A percentile compares a stretch with the other conserved stretches of the same genome.
Evolutionary conservation across 2,329 filamentous ascomycete genomes (phyloP).

Genomic region (Fusarium tupiense): DNA sequence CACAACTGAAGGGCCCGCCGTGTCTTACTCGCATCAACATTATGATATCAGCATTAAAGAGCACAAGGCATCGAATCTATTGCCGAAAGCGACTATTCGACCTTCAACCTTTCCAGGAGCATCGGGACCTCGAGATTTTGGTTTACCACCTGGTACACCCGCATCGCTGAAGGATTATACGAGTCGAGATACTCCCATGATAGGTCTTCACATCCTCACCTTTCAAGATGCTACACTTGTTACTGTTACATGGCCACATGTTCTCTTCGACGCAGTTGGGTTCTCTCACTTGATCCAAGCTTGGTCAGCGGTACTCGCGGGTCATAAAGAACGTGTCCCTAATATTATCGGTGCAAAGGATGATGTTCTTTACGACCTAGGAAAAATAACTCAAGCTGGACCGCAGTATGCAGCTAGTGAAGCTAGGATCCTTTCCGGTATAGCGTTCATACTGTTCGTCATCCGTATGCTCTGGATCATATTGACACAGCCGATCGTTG

Average conservation of each 20-base stretch:
- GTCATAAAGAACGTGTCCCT: neutral
- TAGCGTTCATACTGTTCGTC: neutral
- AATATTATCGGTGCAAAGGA: neutral
- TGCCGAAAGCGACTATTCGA: fast-evolving
- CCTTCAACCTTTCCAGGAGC: neutral
- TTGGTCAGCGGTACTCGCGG: neutral
- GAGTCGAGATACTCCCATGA: neutral
- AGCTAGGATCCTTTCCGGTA: neutral
- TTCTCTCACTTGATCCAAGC: neutral
- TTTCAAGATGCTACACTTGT: neutral
- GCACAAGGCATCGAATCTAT: fast-evolving
- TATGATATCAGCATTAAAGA: neutral
- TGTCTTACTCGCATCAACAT: neutral
- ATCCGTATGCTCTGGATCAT: neutral
- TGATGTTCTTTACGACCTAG: neutral
- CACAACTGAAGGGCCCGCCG: neutral
- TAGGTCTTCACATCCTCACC: neutral
- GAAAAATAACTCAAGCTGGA: fast-evolving
- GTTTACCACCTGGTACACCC: fast-evolving
- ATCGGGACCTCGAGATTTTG: neutral
- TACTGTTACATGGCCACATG: neutral
- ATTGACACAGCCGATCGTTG: neutral
- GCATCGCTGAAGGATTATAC: neutral
- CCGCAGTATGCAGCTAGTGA: neutral
- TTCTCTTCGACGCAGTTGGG: neutral